phyloP scores from a whole-genome alignment of 148 eudicot genomes.

The Vaccinium corymbosum region DNA sequence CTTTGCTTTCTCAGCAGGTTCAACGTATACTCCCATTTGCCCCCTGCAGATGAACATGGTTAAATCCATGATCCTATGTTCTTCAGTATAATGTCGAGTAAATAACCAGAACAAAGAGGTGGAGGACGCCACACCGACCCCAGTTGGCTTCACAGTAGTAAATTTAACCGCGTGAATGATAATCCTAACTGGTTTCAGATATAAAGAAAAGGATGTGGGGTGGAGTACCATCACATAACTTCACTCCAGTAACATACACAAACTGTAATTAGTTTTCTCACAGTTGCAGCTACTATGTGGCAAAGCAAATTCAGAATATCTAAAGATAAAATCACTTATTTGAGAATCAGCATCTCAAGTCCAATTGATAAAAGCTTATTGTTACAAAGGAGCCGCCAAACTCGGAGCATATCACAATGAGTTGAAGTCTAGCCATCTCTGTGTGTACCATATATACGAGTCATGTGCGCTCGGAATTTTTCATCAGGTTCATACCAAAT shows the following conservation, averaged over 20 bases:
- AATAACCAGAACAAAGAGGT: background rate
- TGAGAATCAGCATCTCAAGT: background rate
- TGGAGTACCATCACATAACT: background rate
- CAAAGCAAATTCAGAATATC: background rate
- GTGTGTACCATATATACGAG: background rate
- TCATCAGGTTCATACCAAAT: background rate
- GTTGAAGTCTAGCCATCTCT: background rate
- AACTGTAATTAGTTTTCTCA: background rate
- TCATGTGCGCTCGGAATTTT: background rate
- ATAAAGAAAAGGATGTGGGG: background rate
- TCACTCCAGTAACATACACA: background rate
- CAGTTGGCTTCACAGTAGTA: background rate
- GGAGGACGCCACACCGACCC: background rate
- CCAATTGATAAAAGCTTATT: background rate
- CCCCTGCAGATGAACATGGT: constrained; percentile 52
- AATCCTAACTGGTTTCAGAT: background rate
- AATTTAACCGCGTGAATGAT: background rate
- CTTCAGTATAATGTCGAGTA: background rate
- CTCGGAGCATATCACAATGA: background rate
- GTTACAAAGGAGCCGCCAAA: background rate
- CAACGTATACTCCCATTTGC: constrained; percentile 63
- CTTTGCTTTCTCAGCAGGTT: constrained; percentile 38
- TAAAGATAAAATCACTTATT: background rate
- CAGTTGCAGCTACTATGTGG: background rate
- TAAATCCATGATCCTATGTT: background rate